Percentiles rank a stretch among this genome's conserved stretches.
These are phyloP conservation scores for Saccharomycopsis capsularis DNA, from an alignment of 805 yeast species.

Conservation along the genomic window DNA sequence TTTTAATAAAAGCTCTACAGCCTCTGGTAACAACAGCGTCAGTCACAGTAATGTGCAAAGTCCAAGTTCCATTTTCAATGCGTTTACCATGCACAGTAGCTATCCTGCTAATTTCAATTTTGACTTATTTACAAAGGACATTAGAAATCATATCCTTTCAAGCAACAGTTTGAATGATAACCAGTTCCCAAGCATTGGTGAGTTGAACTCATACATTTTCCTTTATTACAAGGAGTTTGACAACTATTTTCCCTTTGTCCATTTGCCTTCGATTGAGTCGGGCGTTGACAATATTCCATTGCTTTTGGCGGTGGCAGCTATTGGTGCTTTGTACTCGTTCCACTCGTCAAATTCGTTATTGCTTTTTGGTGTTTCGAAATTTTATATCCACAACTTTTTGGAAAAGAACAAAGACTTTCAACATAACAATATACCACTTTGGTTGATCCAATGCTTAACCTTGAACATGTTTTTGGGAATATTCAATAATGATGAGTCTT, in stretches of 20 bases:
- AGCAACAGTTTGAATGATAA: slow-evolving; percentile 46
- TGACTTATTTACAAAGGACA: slow-evolving; percentile 18
- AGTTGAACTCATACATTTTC: slow-evolving; percentile 68
- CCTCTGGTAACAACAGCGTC: neutral
- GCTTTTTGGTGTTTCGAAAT: slow-evolving; percentile 60
- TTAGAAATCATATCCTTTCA: slow-evolving; percentile 37
- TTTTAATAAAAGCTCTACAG: slow-evolving; percentile 2
- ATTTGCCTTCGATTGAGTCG: slow-evolving; percentile 52
- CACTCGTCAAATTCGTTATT: slow-evolving; percentile 71
- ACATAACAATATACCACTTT: slow-evolving; percentile 62
- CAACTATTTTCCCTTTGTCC: slow-evolving; percentile 78
- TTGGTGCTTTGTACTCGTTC: slow-evolving; percentile 83
- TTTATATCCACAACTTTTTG: slow-evolving; percentile 58
- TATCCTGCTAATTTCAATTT: slow-evolving; percentile 12
- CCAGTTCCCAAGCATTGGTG: slow-evolving; percentile 69
- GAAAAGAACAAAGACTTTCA: slow-evolving; percentile 40
- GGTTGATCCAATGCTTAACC: slow-evolving; percentile 81
- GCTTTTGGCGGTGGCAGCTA: slow-evolving; percentile 71
- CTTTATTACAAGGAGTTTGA: slow-evolving; percentile 73
- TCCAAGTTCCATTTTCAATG: neutral
- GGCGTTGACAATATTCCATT: slow-evolving; percentile 54
- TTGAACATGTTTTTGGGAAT: slow-evolving; percentile 78
- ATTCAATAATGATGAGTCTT: slow-evolving; percentile 59
- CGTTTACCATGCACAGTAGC: slow-evolving; percentile 8
- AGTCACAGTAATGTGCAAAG: neutral